Evolutionary conservation across 106 monocot genomes (phyloP), one percentile per base, ranked within the genome.

Genomic region (Acorus gramineus): DNA sequence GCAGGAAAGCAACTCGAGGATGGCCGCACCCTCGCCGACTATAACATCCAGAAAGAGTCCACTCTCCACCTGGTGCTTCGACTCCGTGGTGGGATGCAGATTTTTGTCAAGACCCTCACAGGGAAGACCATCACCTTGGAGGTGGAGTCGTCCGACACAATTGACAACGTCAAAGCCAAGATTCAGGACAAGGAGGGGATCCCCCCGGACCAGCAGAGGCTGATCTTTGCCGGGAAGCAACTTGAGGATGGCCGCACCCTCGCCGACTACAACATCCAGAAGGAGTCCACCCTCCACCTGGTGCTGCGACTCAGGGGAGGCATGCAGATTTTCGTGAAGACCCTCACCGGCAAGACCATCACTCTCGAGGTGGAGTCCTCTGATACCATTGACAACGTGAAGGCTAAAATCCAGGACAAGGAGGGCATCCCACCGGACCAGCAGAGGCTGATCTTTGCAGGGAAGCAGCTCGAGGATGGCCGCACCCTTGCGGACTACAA

Each of bases 361-460:
- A 90, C 90, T 2, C 73, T 90, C 0, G 90, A 90, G 75, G 90
- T 90, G 5, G 89, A 89, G 80, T 79, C 78, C 8, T 85, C 85
- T 0, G 89, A 89, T 73, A 89, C 89, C 1, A 89, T 89, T 42
- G 89, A 90, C 72, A 90, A 85, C 13, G 89, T 90, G 0, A 90
- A 90, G 64, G 82, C 89, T 2, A 90, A 90, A 59, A 90, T 90
- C 56, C 90, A 91, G 63, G 90, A 91, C 60, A 91, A 92, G 77
- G 91, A 92, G 69, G 91, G 91, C 4, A 92, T 92, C 45, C 84
- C 86, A 3, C 91, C 91, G 44, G 91, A 92, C 62, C 91, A 92
- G 86, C 91, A 92, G 68, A 63, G 91, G 28, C 60, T 92, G 4
- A 92, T 92, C 69, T 92, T 92, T 4, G 91, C 91, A 1, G 91